phyloP scores from a whole-genome alignment of 331 rosid genomes.

The Prunus yedoensis region DNA sequence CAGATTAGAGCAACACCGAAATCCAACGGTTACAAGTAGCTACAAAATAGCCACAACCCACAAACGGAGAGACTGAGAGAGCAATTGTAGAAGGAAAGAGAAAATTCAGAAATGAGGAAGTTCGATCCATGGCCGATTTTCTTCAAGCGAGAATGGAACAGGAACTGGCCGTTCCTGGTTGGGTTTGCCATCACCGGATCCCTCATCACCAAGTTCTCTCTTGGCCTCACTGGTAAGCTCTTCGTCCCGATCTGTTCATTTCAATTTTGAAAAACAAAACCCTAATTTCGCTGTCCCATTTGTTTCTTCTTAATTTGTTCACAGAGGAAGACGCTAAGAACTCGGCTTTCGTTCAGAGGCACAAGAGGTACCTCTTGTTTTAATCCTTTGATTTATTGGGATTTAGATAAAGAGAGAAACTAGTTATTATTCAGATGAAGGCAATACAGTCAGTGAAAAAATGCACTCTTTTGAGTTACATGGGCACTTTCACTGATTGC shows the following conservation, averaged over 20 bases:
- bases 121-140: conserved; percentile 95
- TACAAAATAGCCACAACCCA: neutral
- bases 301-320: neutral
- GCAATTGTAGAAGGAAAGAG: neutral
- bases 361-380: conserved; percentile 46
- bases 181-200: conserved; percentile 85
- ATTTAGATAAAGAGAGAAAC: neutral
- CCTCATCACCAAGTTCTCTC: conserved; percentile 64
- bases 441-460: neutral
- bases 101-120: conserved; percentile 41
- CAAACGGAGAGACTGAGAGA: neutral
- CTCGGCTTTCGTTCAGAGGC: conserved; percentile 71
- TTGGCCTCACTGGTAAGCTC: conserved; percentile 62
- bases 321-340: conserved; percentile 92
- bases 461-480: neutral
- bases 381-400: neutral
- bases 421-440: neutral
- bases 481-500: neutral
- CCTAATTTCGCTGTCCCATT: neutral
- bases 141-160: conserved; percentile 86
- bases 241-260: neutral
- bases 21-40: neutral
- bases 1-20: neutral
- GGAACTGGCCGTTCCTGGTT: conserved; percentile 85
- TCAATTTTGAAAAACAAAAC: neutral